Evolutionary conservation across 495 filamentous ascomycete species (phyloP), one percentile per base, ranked within the genome.

Genomic region (Rostrohypoxylon terebratum): DNA sequence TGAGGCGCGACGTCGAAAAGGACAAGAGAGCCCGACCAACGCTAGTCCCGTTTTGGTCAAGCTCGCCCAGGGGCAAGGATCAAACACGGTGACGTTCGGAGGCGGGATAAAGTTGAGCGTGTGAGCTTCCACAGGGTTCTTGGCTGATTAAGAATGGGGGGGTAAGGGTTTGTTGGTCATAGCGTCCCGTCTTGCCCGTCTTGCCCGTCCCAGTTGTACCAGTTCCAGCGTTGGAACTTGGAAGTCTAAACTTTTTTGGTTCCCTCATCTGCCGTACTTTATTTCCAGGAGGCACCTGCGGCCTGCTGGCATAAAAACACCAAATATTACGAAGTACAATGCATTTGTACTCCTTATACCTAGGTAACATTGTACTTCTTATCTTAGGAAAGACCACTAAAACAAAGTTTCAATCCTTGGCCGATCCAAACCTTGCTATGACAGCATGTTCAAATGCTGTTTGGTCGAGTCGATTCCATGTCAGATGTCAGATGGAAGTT

Each of bases 1-100:
- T 74, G 72, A 74, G 72, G 72, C 72, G 72, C 72, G 72, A 74
- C 72, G 67, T 71, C 72, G 72, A 74, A 74, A 69, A 71, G 72
- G 63, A 71, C 44, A 63, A 74, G 62, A 40, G 59, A 59, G 72
- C 72, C 68, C 66, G 71, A 73, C 66, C n/a, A 51, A 14, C 55
- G 57, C 71, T 73, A 73, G 36, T 13, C 71, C 50, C 11, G 38
- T 40, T 64, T 28, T 40, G 68, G 62, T 4, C 20, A 59, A 50
- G 68, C 38, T 4, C 44, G 57, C 66, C 53, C 57, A 68, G 67
- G 67, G 62, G 72, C 53, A 63, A 64, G 63, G 67, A 64, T 68
- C 53, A 66, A 67, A 67, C 63, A 66, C 53, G 58, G 50, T 54
- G 58, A 71, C 48, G 57, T 57, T 73, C 62, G 48, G 62, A 60